These are phyloP conservation scores for Sambucus nigra DNA, from an alignment of 129 eudicot species.

Conservation along the genomic window DNA sequence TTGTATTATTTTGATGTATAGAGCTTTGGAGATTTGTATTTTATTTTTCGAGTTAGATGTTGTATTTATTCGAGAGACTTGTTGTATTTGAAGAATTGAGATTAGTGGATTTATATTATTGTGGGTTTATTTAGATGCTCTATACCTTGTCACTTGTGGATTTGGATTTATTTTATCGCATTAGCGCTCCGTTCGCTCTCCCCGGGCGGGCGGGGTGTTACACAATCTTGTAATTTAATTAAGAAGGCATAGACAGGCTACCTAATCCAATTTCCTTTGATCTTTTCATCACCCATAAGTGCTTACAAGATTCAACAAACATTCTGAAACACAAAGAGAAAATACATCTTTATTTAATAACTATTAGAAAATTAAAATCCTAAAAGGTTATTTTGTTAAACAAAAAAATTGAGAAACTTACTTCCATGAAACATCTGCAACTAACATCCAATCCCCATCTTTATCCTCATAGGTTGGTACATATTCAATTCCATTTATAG, in stretches of 20 bases:
- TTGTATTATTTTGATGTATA: too few species aligned
- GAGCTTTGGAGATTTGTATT: too few species aligned
- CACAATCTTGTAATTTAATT: too few species aligned
- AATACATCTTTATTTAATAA: not conserved
- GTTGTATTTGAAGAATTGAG: too few species aligned
- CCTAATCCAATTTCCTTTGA: conserved; percentile 52
- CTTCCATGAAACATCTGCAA: conserved; percentile 98
- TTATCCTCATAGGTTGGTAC: conserved; percentile 88
- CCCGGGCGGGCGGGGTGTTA: too few species aligned
- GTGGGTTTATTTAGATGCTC: too few species aligned
- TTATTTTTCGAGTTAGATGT: too few species aligned
- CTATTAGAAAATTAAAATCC: not conserved
- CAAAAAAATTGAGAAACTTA: conserved; percentile 24
- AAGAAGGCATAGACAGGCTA: not conserved
- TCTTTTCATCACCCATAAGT: conserved; percentile 67
- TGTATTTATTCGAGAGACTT: too few species aligned
- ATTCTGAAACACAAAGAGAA: conserved; percentile 38
- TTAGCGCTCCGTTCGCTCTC: too few species aligned
- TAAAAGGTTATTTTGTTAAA: not conserved
- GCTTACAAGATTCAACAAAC: conserved; percentile 81
- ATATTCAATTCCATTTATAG: conserved; percentile 51
- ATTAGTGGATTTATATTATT: too few species aligned
- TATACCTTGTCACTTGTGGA: too few species aligned
- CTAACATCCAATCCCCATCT: conserved; percentile 91
- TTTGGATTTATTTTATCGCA: too few species aligned